Evolutionary conservation across 257 asterid genomes (phyloP).

Genomic region (Nicotiana noctiflora): DNA sequence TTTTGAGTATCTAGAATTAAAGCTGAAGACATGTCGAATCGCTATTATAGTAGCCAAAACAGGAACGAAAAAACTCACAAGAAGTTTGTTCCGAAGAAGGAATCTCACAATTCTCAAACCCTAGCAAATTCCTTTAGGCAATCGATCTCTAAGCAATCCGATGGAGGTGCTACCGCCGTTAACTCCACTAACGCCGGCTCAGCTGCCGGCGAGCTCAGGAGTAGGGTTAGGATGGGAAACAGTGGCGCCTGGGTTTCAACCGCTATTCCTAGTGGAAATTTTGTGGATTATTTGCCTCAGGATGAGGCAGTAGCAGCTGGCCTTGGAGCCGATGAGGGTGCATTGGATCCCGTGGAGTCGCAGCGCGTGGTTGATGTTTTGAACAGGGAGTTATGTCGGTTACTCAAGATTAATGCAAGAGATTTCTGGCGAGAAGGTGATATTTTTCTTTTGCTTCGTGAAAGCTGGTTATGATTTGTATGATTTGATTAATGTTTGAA

Average conservation of each 20-base stretch:
- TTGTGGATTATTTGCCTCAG: slow-evolving; percentile 83
- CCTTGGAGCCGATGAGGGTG: slow-evolving; percentile 70
- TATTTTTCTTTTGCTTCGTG: not conserved
- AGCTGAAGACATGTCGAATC: slow-evolving; percentile 45
- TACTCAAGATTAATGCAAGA: slow-evolving; percentile 70
- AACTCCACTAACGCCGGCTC: slow-evolving; percentile 23
- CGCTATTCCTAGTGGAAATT: slow-evolving; percentile 38
- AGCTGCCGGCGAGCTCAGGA: slow-evolving; percentile 11
- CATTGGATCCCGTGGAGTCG: slow-evolving; percentile 81
- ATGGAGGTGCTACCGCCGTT: not conserved
- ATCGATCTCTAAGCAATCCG: slow-evolving; percentile 54
- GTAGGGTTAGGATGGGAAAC: slow-evolving; percentile 40
- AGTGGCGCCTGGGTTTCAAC: slow-evolving; percentile 42
- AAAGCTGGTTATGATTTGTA: not conserved
- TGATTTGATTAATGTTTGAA: not conserved
- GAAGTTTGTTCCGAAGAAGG: slow-evolving; percentile 46
- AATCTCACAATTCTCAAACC: slow-evolving; percentile 23
- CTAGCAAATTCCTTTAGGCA: not conserved
- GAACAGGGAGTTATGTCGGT: slow-evolving; percentile 65
- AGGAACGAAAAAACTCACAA: slow-evolving; percentile 40
- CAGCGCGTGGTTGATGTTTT: slow-evolving; percentile 86
- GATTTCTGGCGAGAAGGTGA: slow-evolving; percentile 91
- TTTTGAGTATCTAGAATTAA: not conserved
- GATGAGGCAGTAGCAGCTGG: slow-evolving; percentile 98
- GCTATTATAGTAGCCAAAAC: slow-evolving; percentile 27